A percentile compares a stretch with the other conserved stretches of the same genome.
phyloP scores from a whole-genome alignment of 2,329 filamentous ascomycete species.

The Fusarium chuoi region DNA sequence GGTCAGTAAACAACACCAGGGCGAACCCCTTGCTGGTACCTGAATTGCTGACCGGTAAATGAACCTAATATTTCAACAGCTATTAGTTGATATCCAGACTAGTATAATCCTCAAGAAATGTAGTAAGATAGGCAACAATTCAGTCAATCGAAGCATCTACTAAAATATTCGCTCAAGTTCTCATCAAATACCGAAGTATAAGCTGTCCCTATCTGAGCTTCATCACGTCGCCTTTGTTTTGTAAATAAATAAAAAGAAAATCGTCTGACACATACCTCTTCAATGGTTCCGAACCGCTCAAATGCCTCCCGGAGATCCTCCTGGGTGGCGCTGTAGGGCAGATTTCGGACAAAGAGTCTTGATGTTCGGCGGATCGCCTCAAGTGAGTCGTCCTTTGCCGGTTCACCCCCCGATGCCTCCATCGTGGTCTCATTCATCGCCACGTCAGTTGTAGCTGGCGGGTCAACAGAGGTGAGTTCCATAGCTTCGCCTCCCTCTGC shows the following conservation, averaged over 20 bases:
- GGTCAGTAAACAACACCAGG: slow-evolving; percentile 80
- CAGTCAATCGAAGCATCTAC: slow-evolving; percentile 98
- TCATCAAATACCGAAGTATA: slow-evolving; percentile 93
- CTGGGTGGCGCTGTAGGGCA: slow-evolving; percentile 82
- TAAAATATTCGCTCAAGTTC: slow-evolving; percentile 96
- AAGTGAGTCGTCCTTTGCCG: slow-evolving; percentile 43
- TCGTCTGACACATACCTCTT: slow-evolving; percentile 78
- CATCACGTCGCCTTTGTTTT: slow-evolving; percentile 74
- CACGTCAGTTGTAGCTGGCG: slow-evolving; percentile 29
- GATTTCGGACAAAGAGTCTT: slow-evolving; percentile 88
- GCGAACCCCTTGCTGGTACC: slow-evolving; percentile 89
- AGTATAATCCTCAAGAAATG: slow-evolving; percentile 36
- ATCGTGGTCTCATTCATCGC: slow-evolving; percentile 42
- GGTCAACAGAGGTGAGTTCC: slow-evolving; percentile 25
- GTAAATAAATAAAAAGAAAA: slow-evolving; percentile 22
- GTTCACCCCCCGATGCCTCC: slow-evolving; percentile 38
- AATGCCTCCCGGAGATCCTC: slow-evolving; percentile 81
- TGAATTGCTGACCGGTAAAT: slow-evolving; percentile 79
- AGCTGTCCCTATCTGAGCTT: slow-evolving; percentile 99
- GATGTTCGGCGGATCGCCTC: slow-evolving; percentile 73
- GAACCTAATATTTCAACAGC: slow-evolving; percentile 69
- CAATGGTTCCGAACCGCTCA: slow-evolving; percentile 75
- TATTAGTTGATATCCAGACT: slow-evolving; percentile 42
- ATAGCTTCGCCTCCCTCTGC: slow-evolving; percentile 25
- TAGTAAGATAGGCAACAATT: slow-evolving; percentile 53